Evolutionary conservation across 2,329 filamentous ascomycete species (phyloP).

Genomic region (Massarina eburnea): DNA sequence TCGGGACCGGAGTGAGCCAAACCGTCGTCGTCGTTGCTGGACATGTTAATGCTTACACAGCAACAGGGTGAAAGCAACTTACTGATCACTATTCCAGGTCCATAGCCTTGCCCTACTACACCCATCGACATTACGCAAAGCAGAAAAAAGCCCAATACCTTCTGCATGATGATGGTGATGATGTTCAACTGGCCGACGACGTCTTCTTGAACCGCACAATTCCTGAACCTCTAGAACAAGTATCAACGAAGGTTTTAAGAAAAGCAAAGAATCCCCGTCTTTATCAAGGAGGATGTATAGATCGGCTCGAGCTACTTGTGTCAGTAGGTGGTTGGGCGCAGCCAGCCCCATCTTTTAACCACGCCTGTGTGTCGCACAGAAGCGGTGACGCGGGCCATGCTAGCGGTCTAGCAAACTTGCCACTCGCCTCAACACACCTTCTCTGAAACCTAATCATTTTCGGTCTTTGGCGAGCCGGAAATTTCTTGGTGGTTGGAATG

Average conservation of each 20-base stretch:
- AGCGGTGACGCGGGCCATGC: conserved; percentile 16
- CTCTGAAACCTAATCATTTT: conserved; percentile 16
- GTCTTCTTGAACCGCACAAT: background rate
- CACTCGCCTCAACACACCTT: conserved; percentile 12
- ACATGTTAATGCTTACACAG: conserved; percentile 6
- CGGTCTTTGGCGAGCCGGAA: conserved; percentile 12
- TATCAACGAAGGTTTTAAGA: conserved; percentile 10
- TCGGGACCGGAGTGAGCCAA: too few species aligned
- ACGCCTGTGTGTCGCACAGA: conserved; percentile 22
- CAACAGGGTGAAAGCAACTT: conserved; percentile 2
- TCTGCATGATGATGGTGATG: conserved; percentile 19
- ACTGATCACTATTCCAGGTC: conserved; percentile 7
- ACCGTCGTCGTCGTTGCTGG: too few species aligned
- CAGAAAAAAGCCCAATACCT: conserved; percentile 14
- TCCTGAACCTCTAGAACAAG: background rate
- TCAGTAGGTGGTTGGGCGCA: background rate
- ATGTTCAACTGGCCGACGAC: conserved; percentile 16
- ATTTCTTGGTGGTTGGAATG: background rate
- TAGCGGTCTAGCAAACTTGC: conserved; percentile 8
- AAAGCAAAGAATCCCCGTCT: conserved; percentile 13
- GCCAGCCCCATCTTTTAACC: conserved; percentile 20
- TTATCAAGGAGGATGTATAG: conserved; percentile 21
- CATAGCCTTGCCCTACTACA: conserved; percentile 14
- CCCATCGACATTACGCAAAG: conserved; percentile 18
- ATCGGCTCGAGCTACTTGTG: too few species aligned